Percentiles rank a stretch among this genome's conserved stretches.
Conservation (phyloP, 345 rosid species). For the Populus euphratica region DNA sequence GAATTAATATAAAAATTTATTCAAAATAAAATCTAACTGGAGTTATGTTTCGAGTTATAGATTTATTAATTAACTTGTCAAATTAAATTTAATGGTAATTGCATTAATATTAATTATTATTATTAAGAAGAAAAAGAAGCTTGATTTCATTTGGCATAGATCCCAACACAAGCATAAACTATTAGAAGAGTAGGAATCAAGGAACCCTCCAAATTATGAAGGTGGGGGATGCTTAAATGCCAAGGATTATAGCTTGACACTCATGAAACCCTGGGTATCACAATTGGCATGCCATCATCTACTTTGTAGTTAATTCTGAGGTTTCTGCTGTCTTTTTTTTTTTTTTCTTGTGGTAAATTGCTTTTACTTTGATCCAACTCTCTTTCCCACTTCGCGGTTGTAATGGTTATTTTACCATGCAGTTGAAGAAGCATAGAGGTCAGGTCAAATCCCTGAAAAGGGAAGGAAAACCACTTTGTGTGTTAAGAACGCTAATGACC, state of each 20-base stretch:
- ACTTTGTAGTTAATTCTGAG: constrained; percentile 85
- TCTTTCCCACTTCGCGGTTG: constrained; percentile 5
- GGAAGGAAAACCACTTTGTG: constrained; percentile 60
- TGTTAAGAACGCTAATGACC: constrained; percentile 55
- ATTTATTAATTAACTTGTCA: accelerated
- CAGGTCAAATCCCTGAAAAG: constrained; percentile 68
- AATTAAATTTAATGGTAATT: no score
- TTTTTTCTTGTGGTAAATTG: background rate
- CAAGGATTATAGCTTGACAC: background rate
- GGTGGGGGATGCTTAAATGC: background rate
- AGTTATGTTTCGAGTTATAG: no score
- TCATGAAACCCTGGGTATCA: background rate
- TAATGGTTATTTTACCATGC: constrained; percentile 18
- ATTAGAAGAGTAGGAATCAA: background rate
- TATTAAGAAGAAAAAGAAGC: background rate
- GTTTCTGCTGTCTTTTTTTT: constrained; percentile 31
- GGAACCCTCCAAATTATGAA: background rate
- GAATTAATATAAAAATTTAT: accelerated
- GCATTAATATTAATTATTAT: no score
- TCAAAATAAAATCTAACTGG: no score
- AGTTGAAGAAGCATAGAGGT: constrained; percentile 80
- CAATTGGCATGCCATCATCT: constrained; percentile 74
- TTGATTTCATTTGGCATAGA: background rate
- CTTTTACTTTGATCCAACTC: background rate
- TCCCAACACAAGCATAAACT: background rate